phyloP scores from a whole-genome alignment of 352 stramenopile species.

The Globisporangium polare region DNA sequence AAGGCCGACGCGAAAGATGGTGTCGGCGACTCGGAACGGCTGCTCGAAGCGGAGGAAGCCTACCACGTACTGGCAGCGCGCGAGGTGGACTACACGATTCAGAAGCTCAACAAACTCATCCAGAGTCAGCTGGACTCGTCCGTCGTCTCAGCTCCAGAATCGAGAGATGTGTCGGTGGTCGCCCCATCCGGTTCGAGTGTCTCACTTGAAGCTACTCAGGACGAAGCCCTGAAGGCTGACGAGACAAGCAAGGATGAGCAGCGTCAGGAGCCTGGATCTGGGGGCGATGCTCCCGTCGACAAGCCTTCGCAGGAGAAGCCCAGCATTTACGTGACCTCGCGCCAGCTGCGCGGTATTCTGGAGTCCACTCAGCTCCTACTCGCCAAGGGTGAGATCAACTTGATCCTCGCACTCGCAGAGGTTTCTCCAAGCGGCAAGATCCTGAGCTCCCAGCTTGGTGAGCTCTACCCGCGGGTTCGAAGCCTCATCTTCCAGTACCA shows the following conservation, averaged over 20 bases:
- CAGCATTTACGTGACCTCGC: slow-evolving; percentile 29
- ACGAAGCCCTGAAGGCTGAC: slow-evolving; percentile 4
- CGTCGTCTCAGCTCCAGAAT: neutral
- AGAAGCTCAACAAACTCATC: slow-evolving; percentile 35
- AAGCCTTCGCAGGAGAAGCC: slow-evolving; percentile 12
- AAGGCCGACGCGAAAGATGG: slow-evolving; percentile 14
- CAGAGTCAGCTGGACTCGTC: slow-evolving; percentile 18
- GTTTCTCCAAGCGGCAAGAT: slow-evolving; percentile 22
- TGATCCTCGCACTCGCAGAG: slow-evolving; percentile 39
- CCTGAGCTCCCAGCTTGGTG: slow-evolving; percentile 29
- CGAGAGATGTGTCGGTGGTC: slow-evolving; percentile 17
- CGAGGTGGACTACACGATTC: slow-evolving; percentile 39
- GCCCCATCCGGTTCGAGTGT: slow-evolving; percentile 5
- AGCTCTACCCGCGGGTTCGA: slow-evolving; percentile 43
- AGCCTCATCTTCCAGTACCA: slow-evolving; percentile 62
- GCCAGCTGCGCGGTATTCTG: slow-evolving; percentile 42
- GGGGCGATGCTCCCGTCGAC: neutral
- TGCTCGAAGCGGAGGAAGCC: slow-evolving; percentile 22
- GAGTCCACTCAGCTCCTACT: slow-evolving; percentile 54
- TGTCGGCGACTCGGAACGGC: neutral
- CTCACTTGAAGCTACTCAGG: neutral
- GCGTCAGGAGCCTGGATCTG: neutral
- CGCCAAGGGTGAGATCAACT: slow-evolving; percentile 53
- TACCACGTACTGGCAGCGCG: slow-evolving; percentile 27
- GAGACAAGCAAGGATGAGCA: slow-evolving; percentile 12